A percentile compares a stretch with the other conserved stretches of the same genome.
phyloP scores from a whole-genome alignment of 2,329 filamentous ascomycete species.

The Talaromyces pinophilus region DNA sequence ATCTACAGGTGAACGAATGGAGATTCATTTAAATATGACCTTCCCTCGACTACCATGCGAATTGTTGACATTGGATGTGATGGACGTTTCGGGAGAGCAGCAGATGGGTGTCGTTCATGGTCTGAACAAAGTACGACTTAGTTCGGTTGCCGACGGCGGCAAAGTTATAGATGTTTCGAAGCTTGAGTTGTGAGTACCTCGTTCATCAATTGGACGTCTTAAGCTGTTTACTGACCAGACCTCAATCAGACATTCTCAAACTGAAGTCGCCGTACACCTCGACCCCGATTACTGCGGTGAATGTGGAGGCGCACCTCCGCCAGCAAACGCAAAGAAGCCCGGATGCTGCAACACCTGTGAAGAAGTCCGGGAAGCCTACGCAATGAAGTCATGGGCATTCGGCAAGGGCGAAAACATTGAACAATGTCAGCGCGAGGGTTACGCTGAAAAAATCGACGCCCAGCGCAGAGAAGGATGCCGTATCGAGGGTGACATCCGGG shows the following conservation, averaged over 20 bases:
- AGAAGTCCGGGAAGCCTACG: conserved; percentile 94
- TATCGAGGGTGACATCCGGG: conserved; percentile 84
- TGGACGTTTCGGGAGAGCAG: conserved; percentile 97
- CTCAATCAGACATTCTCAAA: conserved; percentile 61
- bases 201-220: conserved; percentile 8
- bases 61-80: conserved; percentile 92
- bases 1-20: conserved; percentile 85
- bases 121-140: conserved; percentile 84
- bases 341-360: conserved; percentile 97
- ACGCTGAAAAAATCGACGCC: conserved; percentile 80
- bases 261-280: conserved; percentile 73
- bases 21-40: conserved; percentile 96
- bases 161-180: conserved; percentile 69
- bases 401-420: conserved; percentile 88
- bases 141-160: conserved; percentile 71
- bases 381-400: conserved; percentile 86
- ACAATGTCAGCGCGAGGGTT: conserved; percentile 94
- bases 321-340: conserved; percentile 69
- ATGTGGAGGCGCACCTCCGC: conserved; percentile 83
- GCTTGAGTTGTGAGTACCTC: conserved; percentile 62
- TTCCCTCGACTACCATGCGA: conserved; percentile 95
- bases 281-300: conserved; percentile 89
- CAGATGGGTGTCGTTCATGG: conserved; percentile 93
- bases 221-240: not conserved
- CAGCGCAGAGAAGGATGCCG: conserved; percentile 92